Conservation (phyloP, 257 asterid genomes). For the Ilex asprella region DNA sequence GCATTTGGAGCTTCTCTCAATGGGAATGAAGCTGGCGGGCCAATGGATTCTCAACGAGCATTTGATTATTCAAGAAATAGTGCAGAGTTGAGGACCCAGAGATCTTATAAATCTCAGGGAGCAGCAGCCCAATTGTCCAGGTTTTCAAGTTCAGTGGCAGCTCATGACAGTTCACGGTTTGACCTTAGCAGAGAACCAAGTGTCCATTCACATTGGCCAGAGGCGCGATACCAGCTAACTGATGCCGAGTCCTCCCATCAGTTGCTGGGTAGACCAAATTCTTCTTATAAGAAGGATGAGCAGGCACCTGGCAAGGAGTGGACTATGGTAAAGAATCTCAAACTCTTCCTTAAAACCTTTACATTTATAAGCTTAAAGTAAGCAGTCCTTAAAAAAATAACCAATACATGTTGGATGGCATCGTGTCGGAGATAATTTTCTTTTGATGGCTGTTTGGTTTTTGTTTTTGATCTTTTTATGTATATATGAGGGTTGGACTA, state of each 20-base stretch:
- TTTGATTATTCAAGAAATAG: slow-evolving; percentile 21
- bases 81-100: slow-evolving; percentile 15
- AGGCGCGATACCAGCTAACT: slow-evolving; percentile 28
- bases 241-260: slow-evolving; percentile 53
- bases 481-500: too few species aligned
- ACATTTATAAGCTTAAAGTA: neutral
- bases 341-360: neutral
- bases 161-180: slow-evolving; percentile 49
- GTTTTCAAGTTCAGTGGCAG: slow-evolving; percentile 74
- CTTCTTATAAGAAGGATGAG: slow-evolving; percentile 43
- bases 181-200: slow-evolving; percentile 52
- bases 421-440: too few species aligned
- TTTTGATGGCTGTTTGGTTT: too few species aligned
- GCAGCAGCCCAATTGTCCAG: slow-evolving; percentile 51
- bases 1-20: slow-evolving; percentile 9
- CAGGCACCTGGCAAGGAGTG: slow-evolving; percentile 33
- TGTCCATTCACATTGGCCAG: slow-evolving; percentile 42
- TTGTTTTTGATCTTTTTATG: too few species aligned
- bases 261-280: slow-evolving; percentile 44
- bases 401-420: too few species aligned
- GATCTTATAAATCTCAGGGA: slow-evolving; percentile 35
- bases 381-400: too few species aligned
- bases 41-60: slow-evolving; percentile 17
- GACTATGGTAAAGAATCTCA: slow-evolving; percentile 29
- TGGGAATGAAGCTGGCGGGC: slow-evolving; percentile 29